These are phyloP conservation scores for Scenedesmus sp. DNA, from an alignment of 163 green algal genomes.

Conservation along the genomic window DNA sequence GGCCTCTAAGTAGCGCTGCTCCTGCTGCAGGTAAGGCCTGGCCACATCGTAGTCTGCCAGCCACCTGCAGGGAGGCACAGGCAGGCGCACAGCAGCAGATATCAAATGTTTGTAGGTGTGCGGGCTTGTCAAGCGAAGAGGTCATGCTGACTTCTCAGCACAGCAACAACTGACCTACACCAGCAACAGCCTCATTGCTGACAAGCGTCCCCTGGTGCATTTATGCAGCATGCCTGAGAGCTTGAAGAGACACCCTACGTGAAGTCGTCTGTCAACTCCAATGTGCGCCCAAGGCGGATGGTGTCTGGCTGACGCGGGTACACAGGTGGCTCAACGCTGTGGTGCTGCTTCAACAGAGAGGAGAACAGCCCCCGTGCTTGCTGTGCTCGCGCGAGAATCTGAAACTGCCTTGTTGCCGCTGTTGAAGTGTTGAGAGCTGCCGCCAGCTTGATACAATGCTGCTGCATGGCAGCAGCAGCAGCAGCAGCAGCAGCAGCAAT, in stretches of 20 bases:
- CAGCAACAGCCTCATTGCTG: neutral
- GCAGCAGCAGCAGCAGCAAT: neutral
- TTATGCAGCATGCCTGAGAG: neutral
- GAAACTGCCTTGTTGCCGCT: neutral
- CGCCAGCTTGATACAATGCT: neutral
- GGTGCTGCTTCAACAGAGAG: neutral
- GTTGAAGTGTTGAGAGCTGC: neutral
- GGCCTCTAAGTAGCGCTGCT: conserved; percentile 28
- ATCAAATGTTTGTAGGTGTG: neutral
- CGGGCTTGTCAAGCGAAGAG: neutral
- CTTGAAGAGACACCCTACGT: neutral
- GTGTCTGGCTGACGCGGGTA: neutral
- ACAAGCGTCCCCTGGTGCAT: neutral
- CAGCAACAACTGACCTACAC: neutral
- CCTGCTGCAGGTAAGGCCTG: conserved; percentile 22
- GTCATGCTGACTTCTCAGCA: neutral
- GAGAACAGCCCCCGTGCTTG: neutral
- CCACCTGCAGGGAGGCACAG: neutral
- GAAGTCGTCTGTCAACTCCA: neutral
- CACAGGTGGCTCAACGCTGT: neutral
- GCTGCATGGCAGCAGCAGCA: conserved; percentile 2
- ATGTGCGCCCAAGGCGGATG: neutral
- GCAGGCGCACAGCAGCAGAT: neutral
- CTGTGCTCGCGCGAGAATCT: neutral
- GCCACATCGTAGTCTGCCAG: conserved; percentile 3